Conservation (phyloP, 2,329 filamentous ascomycete species). For the Aspergillus fumigatus region DNA sequence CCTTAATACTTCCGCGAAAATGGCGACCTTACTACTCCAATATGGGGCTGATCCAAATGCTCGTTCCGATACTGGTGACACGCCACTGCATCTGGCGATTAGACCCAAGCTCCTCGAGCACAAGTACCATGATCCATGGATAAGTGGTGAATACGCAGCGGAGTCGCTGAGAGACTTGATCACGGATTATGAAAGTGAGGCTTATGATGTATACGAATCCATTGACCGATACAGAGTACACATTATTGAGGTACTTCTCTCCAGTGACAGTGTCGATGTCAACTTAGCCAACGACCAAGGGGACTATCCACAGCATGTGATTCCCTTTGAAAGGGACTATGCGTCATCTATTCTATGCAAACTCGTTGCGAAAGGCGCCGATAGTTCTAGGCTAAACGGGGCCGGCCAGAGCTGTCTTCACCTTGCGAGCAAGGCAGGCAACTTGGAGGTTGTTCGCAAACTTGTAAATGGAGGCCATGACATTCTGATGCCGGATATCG, state of each 20-base stretch:
- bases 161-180: conserved; percentile 9
- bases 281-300: conserved; percentile 10
- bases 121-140: conserved; percentile 11
- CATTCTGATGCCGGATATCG: conserved; percentile 7
- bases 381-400: conserved; percentile 7
- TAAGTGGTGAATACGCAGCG: conserved; percentile 6
- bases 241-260: conserved; percentile 10
- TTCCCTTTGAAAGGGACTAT: conserved; percentile 7
- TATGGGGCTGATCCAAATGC: conserved; percentile 12
- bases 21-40: conserved; percentile 10
- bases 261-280: conserved; percentile 9
- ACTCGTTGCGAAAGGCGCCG: conserved; percentile 10
- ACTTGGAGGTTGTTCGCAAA: conserved; percentile 11
- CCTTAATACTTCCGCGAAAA: conserved; percentile 9
- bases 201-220: conserved; percentile 7
- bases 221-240: conserved; percentile 6
- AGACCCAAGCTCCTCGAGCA: conserved; percentile 8
- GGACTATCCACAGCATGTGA: conserved; percentile 14
- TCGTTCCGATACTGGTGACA: conserved; percentile 10
- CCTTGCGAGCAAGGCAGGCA: conserved; percentile 11
- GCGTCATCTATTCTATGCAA: conserved; percentile 7
- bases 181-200: conserved; percentile 6
- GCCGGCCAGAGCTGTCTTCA: conserved; percentile 13
- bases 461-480: conserved; percentile 8
- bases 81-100: conserved; percentile 14